Evolutionary conservation across 108 stramenopile species (phyloP).

Genomic region (Conticribra guillardii): DNA sequence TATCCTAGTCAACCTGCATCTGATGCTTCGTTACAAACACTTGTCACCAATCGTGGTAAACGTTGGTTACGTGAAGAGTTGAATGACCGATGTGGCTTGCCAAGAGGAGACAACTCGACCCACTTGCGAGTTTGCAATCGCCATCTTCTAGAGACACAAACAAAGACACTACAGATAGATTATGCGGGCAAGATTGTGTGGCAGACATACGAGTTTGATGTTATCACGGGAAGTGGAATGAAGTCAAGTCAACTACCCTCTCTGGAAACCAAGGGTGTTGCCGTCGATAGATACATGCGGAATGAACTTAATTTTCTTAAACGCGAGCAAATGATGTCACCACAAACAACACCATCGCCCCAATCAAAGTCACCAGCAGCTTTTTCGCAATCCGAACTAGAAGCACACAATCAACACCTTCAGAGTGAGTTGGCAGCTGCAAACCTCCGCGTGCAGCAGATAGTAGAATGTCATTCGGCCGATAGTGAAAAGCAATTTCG

Average conservation of each 20-base stretch:
- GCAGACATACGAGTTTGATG: constrained; percentile 12
- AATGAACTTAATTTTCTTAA: background rate
- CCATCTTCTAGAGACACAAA: constrained; percentile 16
- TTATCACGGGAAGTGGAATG: constrained; percentile 3
- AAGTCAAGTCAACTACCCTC: constrained; percentile 18
- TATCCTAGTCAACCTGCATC: background rate
- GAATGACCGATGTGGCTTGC: constrained; percentile 3
- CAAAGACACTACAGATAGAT: background rate
- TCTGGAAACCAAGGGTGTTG: constrained; percentile 16
- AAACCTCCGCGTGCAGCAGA: constrained; percentile 2
- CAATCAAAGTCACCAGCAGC: background rate
- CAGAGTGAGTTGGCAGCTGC: background rate
- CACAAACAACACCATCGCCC: background rate
- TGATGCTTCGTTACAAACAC: constrained; percentile 2
- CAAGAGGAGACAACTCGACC: background rate
- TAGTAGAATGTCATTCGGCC: constrained; percentile 18
- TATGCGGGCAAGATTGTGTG: background rate
- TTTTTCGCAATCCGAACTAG: background rate
- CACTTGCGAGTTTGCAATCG: constrained; percentile 18
- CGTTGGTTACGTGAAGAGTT: background rate
- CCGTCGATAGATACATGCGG: background rate
- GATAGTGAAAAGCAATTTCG: constrained; percentile 3
- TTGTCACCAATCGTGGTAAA: constrained; percentile 5
- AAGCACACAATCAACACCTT: background rate
- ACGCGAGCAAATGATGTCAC: background rate